Evolutionary conservation across 306 rosid species (phyloP), one percentile per base, ranked within the genome.

Genomic region (Fragaria nilgerrensis): DNA sequence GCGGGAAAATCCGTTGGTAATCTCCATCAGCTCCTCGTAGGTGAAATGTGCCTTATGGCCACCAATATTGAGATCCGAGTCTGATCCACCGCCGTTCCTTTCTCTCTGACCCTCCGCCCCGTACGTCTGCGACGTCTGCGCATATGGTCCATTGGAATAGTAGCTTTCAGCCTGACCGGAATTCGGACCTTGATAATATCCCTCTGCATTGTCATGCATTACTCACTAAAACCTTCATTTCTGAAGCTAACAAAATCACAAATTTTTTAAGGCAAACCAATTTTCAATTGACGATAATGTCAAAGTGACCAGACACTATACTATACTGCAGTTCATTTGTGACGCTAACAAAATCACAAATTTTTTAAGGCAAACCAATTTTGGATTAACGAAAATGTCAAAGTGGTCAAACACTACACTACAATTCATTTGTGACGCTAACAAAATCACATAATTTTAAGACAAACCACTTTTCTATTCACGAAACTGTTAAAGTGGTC

Each of bases 1-100:
- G 2, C 83, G 63, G 3, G 96, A 85, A 82, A 95, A 95, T 11
- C 89, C 90, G 10, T 77, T 68, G 1, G 98, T 95, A 29, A 95
- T 83, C 75, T 91, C 96, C 78, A 70, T 79, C 76, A 91, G 1
- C 68, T 87, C 87, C 50, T 89, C 98, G 58, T 89, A 95, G 82
- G 86, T 88, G 76, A 87, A 96, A 79, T 81, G 75, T 13, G 80
- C 72, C 62, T 84, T 87, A 7, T 84, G 79, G 48, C 29, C 73
- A 39, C 78, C 75, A 70, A 83, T 44, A 48, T 48, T 48, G 75
- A 79, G 75, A 3, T 76, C 74, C 9, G 88, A 41, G 1, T 95
- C 97, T 27, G 81, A 36, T 55, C 81, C 79, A n/a, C 72, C 75
- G 84, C 62, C 37, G 45, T 20, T 82, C 22, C 81, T 29, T 17